Conservation (phyloP, 2,329 filamentous ascomycete genomes). For the Pseudonectria foliicola region DNA sequence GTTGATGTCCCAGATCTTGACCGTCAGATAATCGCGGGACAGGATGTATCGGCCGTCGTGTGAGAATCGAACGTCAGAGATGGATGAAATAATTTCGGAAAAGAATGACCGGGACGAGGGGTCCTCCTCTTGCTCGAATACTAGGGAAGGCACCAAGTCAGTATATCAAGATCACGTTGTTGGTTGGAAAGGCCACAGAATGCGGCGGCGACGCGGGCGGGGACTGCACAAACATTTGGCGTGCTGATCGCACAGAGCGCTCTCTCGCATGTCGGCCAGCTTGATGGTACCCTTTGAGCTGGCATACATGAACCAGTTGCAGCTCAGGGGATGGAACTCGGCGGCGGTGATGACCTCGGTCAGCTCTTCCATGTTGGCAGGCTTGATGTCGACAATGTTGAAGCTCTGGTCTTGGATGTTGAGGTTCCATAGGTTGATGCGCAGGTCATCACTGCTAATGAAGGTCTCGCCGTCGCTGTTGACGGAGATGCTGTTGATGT, state of each 20-base stretch:
- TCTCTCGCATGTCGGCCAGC: conserved; percentile 96
- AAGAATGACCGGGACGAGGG: conserved; percentile 97
- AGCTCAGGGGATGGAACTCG: conserved; percentile 93
- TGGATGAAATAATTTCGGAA: conserved; percentile 98
- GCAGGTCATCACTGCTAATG: conserved; percentile 95
- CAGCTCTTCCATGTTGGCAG: conserved; percentile 98
- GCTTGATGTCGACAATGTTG: conserved; percentile 99
- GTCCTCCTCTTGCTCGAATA: conserved; percentile 98
- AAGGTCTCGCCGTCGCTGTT: conserved; percentile 99
- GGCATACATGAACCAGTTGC: conserved; percentile 99
- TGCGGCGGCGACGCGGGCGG: not conserved
- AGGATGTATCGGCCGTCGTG: conserved; percentile 95
- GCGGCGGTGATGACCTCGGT: conserved; percentile 98
- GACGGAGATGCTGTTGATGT: conserved; percentile 99
- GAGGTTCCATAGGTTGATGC: conserved; percentile 98
- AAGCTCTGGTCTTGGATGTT: conserved; percentile 99
- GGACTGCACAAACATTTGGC: conserved; percentile 63
- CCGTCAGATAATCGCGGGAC: conserved; percentile 93
- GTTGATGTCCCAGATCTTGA: conserved; percentile 99
- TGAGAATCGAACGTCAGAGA: conserved; percentile 97
- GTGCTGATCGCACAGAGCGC: conserved; percentile 90
- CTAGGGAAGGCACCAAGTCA: conserved; percentile 42
- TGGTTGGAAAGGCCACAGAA: not conserved
- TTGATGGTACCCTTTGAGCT: conserved; percentile 99
- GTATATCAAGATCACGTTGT: conserved; percentile 2